Evolutionary conservation across 2,329 filamentous ascomycete species (phyloP).

Genomic region (Penicillium capsulatum): DNA sequence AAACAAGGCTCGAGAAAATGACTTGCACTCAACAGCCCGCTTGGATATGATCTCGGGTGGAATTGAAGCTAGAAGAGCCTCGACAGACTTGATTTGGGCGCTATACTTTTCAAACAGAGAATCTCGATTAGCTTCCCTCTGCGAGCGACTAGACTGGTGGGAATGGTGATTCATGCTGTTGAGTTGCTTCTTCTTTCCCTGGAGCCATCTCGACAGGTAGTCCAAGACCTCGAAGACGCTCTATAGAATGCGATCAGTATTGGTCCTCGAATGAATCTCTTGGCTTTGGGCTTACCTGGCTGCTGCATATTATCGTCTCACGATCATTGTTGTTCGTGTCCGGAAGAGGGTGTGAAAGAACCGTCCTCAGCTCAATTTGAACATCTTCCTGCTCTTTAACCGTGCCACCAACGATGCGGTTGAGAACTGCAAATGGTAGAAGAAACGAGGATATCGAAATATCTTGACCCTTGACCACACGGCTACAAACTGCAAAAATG

Average conservation of each 20-base stretch:
- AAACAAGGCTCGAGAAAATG: constrained; percentile 86
- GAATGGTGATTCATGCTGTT: constrained; percentile 29
- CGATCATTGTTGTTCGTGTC: constrained; percentile 55
- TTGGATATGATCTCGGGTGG: constrained; percentile 71
- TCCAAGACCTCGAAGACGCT: constrained; percentile 87
- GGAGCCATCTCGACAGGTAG: constrained; percentile 85
- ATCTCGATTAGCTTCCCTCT: constrained; percentile 28
- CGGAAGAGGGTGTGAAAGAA: constrained; percentile 63
- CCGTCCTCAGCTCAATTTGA: constrained; percentile 66
- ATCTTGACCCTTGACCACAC: constrained; percentile 81
- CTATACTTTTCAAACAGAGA: constrained; percentile 31
- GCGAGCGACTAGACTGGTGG: constrained; percentile 26
- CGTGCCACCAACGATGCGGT: constrained; percentile 71
- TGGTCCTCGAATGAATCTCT: not conserved
- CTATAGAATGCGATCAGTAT: constrained; percentile 42
- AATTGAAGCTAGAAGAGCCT: constrained; percentile 65
- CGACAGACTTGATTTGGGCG: constrained; percentile 59
- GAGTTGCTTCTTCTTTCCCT: constrained; percentile 63
- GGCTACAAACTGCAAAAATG: constrained; percentile 75
- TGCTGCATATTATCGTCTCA: constrained; percentile 78
- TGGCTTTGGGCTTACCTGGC: constrained; percentile 61
- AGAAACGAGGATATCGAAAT: constrained; percentile 81
- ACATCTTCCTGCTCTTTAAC: constrained; percentile 62
- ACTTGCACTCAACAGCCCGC: constrained; percentile 87
- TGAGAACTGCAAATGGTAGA: constrained; percentile 79